Evolutionary conservation across 2,329 filamentous ascomycete species (phyloP).

Genomic region (Diaporthe caulivora): DNA sequence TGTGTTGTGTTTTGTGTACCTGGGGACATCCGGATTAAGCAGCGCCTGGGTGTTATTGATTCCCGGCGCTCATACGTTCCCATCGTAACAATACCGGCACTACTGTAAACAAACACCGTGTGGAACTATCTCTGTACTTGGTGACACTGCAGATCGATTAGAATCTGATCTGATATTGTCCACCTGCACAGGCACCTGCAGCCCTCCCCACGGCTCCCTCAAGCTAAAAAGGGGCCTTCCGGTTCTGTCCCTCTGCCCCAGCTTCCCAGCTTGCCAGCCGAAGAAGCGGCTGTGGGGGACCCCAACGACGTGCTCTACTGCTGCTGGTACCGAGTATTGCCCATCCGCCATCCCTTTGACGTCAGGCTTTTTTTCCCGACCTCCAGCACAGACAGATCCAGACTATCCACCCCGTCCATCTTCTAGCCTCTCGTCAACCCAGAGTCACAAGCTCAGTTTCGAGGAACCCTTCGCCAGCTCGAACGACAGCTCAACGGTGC

Average conservation of each 20-base stretch:
- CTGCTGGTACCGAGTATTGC: no score
- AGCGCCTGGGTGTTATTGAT: conserved; percentile 1
- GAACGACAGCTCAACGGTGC: conserved; percentile 3
- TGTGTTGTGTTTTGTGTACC: not conserved
- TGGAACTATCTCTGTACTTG: not conserved
- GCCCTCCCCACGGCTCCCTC: not conserved
- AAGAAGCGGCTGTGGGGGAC: conserved; percentile 15
- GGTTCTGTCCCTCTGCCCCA: conserved; percentile 3
- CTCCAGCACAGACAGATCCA: not conserved
- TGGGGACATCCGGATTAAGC: not conserved
- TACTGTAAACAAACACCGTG: not conserved
- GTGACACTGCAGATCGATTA: conserved; percentile 28
- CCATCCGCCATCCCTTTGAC: conserved; percentile 29
- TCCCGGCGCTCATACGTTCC: not conserved
- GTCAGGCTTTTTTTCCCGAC: conserved; percentile 36
- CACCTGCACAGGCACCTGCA: conserved; percentile 14
- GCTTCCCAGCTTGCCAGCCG: not conserved
- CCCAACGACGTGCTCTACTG: conserved; percentile 9
- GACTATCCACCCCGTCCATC: not conserved
- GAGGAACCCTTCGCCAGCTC: not conserved
- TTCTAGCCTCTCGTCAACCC: conserved; percentile 20
- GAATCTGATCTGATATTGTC: conserved; percentile 26
- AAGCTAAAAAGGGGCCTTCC: conserved; percentile 10
- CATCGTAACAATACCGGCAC: conserved; percentile 1
- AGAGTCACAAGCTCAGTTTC: conserved; percentile 28